These are phyloP conservation scores for Cenococcum geophilum DNA, from an alignment of 495 filamentous ascomycete genomes.

Conservation along the genomic window DNA sequence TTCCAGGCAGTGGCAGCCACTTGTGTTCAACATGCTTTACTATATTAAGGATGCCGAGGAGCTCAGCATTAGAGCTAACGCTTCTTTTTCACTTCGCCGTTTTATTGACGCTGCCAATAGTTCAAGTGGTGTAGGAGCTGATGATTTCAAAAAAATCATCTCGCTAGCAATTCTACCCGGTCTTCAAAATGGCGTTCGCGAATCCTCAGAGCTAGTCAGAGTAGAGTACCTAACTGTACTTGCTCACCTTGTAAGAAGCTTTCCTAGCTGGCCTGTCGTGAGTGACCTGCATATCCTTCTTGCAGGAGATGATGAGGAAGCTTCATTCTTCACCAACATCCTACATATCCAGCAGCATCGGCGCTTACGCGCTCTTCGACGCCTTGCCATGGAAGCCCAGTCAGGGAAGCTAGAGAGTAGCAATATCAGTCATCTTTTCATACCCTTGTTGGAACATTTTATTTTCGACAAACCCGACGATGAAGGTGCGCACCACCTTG, in stretches of 20 bases:
- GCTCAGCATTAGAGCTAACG: slow-evolving; percentile 75
- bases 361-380: slow-evolving; percentile 73
- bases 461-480: slow-evolving; percentile 73
- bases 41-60: slow-evolving; percentile 85
- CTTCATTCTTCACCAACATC: slow-evolving; percentile 88
- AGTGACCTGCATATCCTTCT: slow-evolving; percentile 70
- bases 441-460: slow-evolving; percentile 90
- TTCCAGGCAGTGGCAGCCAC: slow-evolving; percentile 79
- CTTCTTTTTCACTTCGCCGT: slow-evolving; percentile 70
- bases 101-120: slow-evolving; percentile 60
- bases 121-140: slow-evolving; percentile 37
- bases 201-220: slow-evolving; percentile 76
- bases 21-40: slow-evolving; percentile 84
- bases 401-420: slow-evolving; percentile 58
- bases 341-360: slow-evolving; percentile 86
- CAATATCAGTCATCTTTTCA: slow-evolving; percentile 78
- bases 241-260: slow-evolving; percentile 65
- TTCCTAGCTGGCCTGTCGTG: slow-evolving; percentile 61
- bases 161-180: slow-evolving; percentile 62
- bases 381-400: slow-evolving; percentile 60
- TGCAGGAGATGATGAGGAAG: slow-evolving; percentile 72
- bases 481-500: slow-evolving; percentile 74
- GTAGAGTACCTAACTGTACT: slow-evolving; percentile 72
- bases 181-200: slow-evolving; percentile 64
- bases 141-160: slow-evolving; percentile 49